phyloP scores from a whole-genome alignment of 352 stramenopile species.

The Phytophthora pini region DNA sequence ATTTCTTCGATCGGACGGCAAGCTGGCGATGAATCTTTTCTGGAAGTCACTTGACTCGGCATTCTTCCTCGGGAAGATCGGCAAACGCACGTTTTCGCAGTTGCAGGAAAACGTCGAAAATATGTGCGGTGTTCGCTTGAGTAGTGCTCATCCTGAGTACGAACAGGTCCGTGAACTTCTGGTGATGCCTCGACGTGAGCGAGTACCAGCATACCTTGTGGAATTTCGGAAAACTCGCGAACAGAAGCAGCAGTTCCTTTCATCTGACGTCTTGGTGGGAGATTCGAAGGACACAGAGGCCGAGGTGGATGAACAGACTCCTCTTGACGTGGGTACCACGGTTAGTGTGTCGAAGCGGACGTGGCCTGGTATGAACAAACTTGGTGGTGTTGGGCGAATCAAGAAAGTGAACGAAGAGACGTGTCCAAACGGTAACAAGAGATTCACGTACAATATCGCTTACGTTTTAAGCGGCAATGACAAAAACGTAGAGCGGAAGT shows the following conservation, averaged over 20 bases:
- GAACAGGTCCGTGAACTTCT: slow-evolving; percentile 45
- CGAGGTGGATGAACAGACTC: slow-evolving; percentile 51
- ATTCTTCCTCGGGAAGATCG: slow-evolving; percentile 67
- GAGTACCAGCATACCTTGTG: slow-evolving; percentile 49
- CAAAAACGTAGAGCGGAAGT: slow-evolving; percentile 84
- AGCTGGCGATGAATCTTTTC: slow-evolving; percentile 86
- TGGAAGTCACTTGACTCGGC: slow-evolving; percentile 76
- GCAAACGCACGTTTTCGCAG: slow-evolving; percentile 39
- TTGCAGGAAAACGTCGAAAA: slow-evolving; percentile 43
- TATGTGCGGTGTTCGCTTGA: slow-evolving; percentile 46
- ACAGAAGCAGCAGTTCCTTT: slow-evolving; percentile 62
- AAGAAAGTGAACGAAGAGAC: slow-evolving; percentile 60
- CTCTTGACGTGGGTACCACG: slow-evolving; percentile 61
- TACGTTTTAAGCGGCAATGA: slow-evolving; percentile 79
- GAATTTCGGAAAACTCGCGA: slow-evolving; percentile 60
- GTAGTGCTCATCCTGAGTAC: slow-evolving; percentile 42
- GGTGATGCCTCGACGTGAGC: slow-evolving; percentile 52
- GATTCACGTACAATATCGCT: slow-evolving; percentile 74
- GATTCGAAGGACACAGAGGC: slow-evolving; percentile 43
- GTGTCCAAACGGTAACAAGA: slow-evolving; percentile 40
- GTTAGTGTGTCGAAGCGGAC: slow-evolving; percentile 83
- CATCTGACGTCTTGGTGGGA: slow-evolving; percentile 63
- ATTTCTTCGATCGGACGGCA: slow-evolving; percentile 81
- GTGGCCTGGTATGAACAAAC: slow-evolving; percentile 90
- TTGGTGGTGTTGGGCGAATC: slow-evolving; percentile 76